Base-by-base conservation (phyloP, 2,329 filamentous ascomycete species). In the Aspergillus novoparasiticus region DNA sequence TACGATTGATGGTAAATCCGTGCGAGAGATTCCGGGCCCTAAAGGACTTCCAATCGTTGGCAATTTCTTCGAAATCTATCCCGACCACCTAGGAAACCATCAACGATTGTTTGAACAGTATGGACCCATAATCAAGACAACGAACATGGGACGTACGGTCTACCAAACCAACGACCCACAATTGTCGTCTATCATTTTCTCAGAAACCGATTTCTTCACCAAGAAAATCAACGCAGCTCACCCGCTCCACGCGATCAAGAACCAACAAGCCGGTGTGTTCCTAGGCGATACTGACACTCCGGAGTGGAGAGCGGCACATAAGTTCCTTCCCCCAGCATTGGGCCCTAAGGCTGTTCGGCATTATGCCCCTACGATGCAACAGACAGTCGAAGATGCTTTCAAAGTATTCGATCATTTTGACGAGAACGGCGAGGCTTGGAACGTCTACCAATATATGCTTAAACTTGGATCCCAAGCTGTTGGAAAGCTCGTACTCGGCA, bases 331-430 rank as follows among this genome's bases (percentile, higher is more conserved):
- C 0, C 86, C 87, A 0, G 83, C 85, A 0, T 76, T 89, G 14
- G 82, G 82, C 0, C 86, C 86, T 32, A 87, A 86, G 69, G 87
- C 87, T 0, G 85, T 89, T 6, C 78, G 84, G 0, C 87, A 89
- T 67, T 89, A 89, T 65, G 81, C 85, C 0, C 85, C 86, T 0
- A 82, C 80, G 0, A 89, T 89, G 85, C 85, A 88, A 64, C 72
- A 79, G 53, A 83, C 82, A 0, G 79, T 86, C 2, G 81, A 86
- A 64, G 76, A 82, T 23, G 73, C 84, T 0, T 87, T 84, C 69
- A 77, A 75, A 4, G 76, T 82, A 1, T 82, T 83, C 57, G 81
- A 83, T 59, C 64, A 73, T 55, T 77, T 89, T 0, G 85, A 87
- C 64, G 73, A 81, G 39, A 72, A 72, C n/a, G 76, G 68, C 0